Evolutionary conservation across 306 rosid species (phyloP), one percentile per base, ranked within the genome.

Genomic region (Ziziphus jujuba): DNA sequence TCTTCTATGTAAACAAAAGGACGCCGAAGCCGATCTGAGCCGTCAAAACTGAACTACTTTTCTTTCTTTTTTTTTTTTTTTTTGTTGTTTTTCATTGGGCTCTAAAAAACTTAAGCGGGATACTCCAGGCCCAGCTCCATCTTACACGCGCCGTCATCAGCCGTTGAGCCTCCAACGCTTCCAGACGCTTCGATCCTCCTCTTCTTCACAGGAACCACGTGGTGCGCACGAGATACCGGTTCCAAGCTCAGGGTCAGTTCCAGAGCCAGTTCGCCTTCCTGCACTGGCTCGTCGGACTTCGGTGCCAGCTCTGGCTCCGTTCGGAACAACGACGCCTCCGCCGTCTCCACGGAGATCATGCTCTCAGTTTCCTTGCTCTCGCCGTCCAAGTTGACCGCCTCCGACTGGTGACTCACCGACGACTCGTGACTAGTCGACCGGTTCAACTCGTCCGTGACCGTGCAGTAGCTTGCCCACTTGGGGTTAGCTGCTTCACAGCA

Each of bases 321-420:
- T 10, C 81, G 75, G 65, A 83, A 81, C 7, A 68, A 63, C 33
- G 86, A 71, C 15, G 77, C 72, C 72, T 82, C 95, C 0, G 84
- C 90, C 5, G 91, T 84, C 67, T 85, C 95, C 34, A 75, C 87
- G 0, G 98, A 91, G 6, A 85, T 63, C 84, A 87, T 85, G 83
- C 98, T 92, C 82, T 85, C 95, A 9, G 87, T 69, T 7, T 89
- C 92, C 56, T 80, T 87, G 64, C 90, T 84, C 59, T 91, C 89
- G 1, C 81, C 77, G 14, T 87, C 95, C 36, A 77, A 75, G 59
- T 80, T 81, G 51, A 51, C 71, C 6, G 82, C 82, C 72, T 86
- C 96, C 7, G 97, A 92, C 75, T 82, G 96, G 75, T 90, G 98
- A 65, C 97, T 92, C 70, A 90, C 80, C 50, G 98, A 87, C 12